Percentiles rank a stretch among this genome's conserved stretches.
Conservation (phyloP, 75 land plant genomes). For the Selaginella moellendorffii region DNA sequence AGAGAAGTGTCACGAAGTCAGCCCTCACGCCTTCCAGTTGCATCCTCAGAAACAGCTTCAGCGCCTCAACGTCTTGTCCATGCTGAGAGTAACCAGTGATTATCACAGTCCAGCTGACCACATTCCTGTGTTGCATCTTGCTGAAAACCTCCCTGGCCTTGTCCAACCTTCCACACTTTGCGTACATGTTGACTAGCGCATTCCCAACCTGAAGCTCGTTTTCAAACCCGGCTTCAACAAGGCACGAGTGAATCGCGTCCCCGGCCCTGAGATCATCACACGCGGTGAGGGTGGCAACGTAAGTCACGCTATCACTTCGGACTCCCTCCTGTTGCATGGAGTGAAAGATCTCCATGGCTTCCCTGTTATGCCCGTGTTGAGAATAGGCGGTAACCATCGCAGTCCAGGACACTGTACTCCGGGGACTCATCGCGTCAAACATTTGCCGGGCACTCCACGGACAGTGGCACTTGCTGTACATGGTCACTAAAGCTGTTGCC, state of each 20-base stretch:
- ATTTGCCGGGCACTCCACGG: conserved; percentile 26
- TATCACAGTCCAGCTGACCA: background rate
- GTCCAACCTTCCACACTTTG: background rate
- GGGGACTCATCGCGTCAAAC: conserved; percentile 31
- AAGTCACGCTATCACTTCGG: background rate
- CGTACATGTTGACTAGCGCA: conserved; percentile 5
- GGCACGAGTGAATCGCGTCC: background rate
- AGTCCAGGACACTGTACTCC: conserved; percentile 39
- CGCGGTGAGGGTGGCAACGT: background rate
- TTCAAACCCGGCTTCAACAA: background rate
- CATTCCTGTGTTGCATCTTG: background rate
- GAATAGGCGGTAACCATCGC: conserved; percentile 47
- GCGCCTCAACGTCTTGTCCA: background rate
- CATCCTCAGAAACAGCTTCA: background rate
- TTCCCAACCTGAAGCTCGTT: background rate
- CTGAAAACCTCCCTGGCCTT: background rate
- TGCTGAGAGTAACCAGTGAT: conserved; percentile 5
- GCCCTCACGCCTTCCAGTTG: conserved; percentile 1
- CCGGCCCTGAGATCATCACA: background rate
- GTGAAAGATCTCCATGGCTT: conserved; percentile 31
- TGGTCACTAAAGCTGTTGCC: conserved; percentile 13
- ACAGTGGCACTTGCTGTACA: conserved; percentile 52
- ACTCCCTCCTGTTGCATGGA: conserved; percentile 34
- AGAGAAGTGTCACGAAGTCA: background rate
- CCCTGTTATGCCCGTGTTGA: conserved; percentile 36